Base-by-base conservation (phyloP, 2,329 filamentous ascomycete genomes). In the Fusarium praegraminearum region DNA sequence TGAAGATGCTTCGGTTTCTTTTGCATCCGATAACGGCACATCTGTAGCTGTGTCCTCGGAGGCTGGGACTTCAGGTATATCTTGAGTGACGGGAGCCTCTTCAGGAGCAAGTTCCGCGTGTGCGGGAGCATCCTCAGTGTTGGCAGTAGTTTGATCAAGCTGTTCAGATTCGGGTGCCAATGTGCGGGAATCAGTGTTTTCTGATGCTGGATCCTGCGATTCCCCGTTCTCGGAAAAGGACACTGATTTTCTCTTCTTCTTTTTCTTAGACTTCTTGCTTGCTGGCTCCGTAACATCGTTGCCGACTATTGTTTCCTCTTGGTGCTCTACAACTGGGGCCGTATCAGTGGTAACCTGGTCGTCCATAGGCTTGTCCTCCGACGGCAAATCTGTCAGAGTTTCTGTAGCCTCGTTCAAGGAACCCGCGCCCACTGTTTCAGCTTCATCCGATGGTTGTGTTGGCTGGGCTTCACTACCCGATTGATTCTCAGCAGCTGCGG, bases 161-260 rank as follows among this genome's bases (percentile, higher is more conserved):
- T 57, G 54, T 46, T 70, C 46, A 4, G 57, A 50, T 26, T 71
- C 69, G 41, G 71, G 50, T 15, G 55, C 57, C 9, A 55, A 5
- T 22, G 57, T 26, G 44, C 55, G 11, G 18, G 41, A 30, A 43
- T 67, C 71, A 40, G 43, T 40, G 13, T 32, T 58, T 41, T 74
- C 69, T 22, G 44, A 30, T 15, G 49, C 26, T 11, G 20, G 7
- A 12, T 67, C 56, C 30, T 65, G 68, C 22, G 49, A 20, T 22
- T 56, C 35, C 5, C 58, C 66, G 13, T 57, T 46, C 45, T 75
- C 69, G 18, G 45, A 40, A n/a, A 69, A 62, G 36, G 65, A 60
- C 15, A 65, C 66, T 32, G 73, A 69, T 52, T 74, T 75, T 53
- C 72, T 73, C 71, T 79, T 77, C 67, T 79, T 78, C 51, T 75